Base-by-base conservation (phyloP, 2,329 filamentous ascomycete genomes). In the Monosporascus sp. region DNA sequence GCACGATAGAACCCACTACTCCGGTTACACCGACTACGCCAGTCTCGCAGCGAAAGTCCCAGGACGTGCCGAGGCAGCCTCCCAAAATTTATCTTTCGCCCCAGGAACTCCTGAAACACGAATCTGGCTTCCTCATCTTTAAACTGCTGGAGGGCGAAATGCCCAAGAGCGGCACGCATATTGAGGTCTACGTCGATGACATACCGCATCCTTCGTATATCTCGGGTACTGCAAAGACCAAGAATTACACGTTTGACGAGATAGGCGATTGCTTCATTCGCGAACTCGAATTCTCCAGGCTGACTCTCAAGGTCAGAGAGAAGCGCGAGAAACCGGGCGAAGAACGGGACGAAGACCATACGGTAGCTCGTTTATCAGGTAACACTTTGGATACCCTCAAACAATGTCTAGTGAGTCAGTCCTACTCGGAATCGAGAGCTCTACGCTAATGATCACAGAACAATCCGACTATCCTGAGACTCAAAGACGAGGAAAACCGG, bases 191-290 rank as follows among this genome's bases (percentile, higher is more conserved):
- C 58, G 94, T 97, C 69, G 94, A 99, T 69, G 94, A 99, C 68
- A 91, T 94, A 81, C 83, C 90, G 35, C 97, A 94, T 74, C 88
- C 94, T 0, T 88, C 91, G 1, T 97, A 96, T 68, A 79, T 83
- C 2, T 95, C 91, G 11, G 85, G 88, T 1, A 90, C 85, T 58
- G 87, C 91, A 35, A 86, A 83, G 65, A 81, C 78, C 41, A 87
- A 79, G 62, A 75, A 79, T 11, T 81, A 86, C 66, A 88, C 83
- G 50, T 91, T 97, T 70, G 89, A 94, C 62, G 94, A 99, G 72
- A 91, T 92, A 65, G 92, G 93, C 48, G 94, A 99, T 71, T 94
- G 91, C 51, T 91, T 99, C 72, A 89, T 99, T 55, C 90, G 94
- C 57, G 94, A 99, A 70, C 80, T 99, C n/a, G 95, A 99, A 59